Percentiles rank a stretch among this genome's conserved stretches.
Conservation (phyloP, 164 flowering plant species). For the Berberis thunbergii region DNA sequence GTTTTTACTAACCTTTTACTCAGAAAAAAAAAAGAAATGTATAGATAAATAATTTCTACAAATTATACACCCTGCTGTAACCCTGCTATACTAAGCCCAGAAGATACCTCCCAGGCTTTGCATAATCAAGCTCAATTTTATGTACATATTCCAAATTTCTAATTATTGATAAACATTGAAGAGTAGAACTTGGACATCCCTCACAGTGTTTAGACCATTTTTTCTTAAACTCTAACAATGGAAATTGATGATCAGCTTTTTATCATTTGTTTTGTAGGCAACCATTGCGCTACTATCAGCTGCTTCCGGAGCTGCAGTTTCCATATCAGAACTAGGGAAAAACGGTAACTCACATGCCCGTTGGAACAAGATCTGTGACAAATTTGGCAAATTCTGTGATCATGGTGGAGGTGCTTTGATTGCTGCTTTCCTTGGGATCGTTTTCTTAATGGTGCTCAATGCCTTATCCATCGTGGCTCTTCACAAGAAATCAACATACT, state of each 20-base stretch:
- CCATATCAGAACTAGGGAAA: slow-evolving; percentile 69
- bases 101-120: too few species aligned
- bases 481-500: slow-evolving; percentile 10
- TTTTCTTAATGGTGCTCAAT: slow-evolving; percentile 29
- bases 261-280: slow-evolving; percentile 21
- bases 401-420: slow-evolving; percentile 52
- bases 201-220: too few species aligned
- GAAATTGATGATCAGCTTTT: background rate
- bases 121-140: too few species aligned
- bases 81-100: too few species aligned
- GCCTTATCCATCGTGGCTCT: slow-evolving; percentile 35
- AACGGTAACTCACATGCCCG: slow-evolving; percentile 67
- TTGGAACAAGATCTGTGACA: slow-evolving; percentile 80
- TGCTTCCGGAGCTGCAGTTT: slow-evolving; percentile 50
- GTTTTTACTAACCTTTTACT: too few species aligned
- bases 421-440: slow-evolving; percentile 41
- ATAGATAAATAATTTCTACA: too few species aligned
- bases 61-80: too few species aligned
- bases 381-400: slow-evolving; percentile 44
- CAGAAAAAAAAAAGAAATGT: too few species aligned
- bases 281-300: slow-evolving; percentile 42
- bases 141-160: too few species aligned
- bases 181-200: too few species aligned
- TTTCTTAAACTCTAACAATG: background rate
- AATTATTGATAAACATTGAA: too few species aligned